Evolutionary conservation across 139 green algal genomes (phyloP).

Genomic region (Chlamydomonas schloesseri): DNA sequence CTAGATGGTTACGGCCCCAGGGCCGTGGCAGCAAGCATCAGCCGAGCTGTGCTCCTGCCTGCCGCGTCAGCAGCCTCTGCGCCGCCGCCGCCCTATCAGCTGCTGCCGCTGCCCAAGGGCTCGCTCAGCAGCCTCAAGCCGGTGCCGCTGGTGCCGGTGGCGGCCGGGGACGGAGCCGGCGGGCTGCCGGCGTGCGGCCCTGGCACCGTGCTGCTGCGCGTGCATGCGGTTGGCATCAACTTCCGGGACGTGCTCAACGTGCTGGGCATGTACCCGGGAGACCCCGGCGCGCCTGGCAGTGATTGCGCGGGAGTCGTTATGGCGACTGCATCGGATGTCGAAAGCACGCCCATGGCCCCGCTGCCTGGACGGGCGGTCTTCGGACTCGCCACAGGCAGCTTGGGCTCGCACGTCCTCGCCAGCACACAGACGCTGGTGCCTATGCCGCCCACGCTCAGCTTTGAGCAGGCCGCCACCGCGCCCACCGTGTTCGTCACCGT

Average conservation of each 20-base stretch:
- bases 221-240: slow-evolving; percentile 80
- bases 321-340: not conserved
- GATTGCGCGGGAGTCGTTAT: slow-evolving; percentile 69
- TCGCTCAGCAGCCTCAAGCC: slow-evolving; percentile 63
- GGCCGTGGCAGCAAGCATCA: not conserved
- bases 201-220: slow-evolving; percentile 57
- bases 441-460: slow-evolving; percentile 74
- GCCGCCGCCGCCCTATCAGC: slow-evolving; percentile 30
- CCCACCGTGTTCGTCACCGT: slow-evolving; percentile 90
- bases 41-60: slow-evolving; percentile 19
- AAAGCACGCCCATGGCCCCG: not conserved
- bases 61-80: not conserved
- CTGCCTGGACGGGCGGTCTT: slow-evolving; percentile 79
- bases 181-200: not conserved
- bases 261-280: slow-evolving; percentile 75
- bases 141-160: slow-evolving; percentile 16
- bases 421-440: slow-evolving; percentile 68
- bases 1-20: slow-evolving; percentile 19
- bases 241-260: slow-evolving; percentile 84
- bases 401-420: slow-evolving; percentile 64
- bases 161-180: too few species aligned
- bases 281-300: slow-evolving; percentile 72
- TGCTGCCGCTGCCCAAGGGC: slow-evolving; percentile 62
- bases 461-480: slow-evolving; percentile 80
- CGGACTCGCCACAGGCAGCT: slow-evolving; percentile 83